Evolutionary conservation across 805 yeast species (phyloP), one percentile per base, ranked within the genome.

Genomic region (Kluyveromyces wickerhamii): DNA sequence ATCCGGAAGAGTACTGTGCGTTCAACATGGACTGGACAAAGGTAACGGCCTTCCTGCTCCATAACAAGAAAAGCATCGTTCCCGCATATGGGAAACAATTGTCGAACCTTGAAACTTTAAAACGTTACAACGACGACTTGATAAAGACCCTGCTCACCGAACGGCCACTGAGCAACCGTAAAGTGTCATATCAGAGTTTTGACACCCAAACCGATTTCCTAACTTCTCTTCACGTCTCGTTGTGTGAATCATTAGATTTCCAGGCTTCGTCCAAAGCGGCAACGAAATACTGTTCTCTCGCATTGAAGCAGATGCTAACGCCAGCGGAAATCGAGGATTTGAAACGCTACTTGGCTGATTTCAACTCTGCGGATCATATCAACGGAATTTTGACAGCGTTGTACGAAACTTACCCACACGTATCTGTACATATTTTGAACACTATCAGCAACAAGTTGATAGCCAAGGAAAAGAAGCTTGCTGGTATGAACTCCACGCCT

Each of bases 1-100:
- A 72, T 35, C 71, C 77, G 1, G 51, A 57, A 16, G 54, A 57
- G 19, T 61, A 66, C 40, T 58, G 62, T 7, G 51, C 57, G 3
- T 38, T 44, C 1, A 42, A 47, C 6, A 53, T 49, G 1, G 51
- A 60, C n/a, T 52, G 59, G 47, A 53, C 37, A 17, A 54, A 48
- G 13, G 57, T 62, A 1, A 51, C 64, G 3, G 66, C 66, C 7
- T 63, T 71, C 11, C 63, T 64, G 31, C 60, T 60, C 16, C 65
- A 63, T 4, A 67, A 65, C 20, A 63, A 76, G 54, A 44, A 54
- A 7, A 62, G 64, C 21, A 49, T 65, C 7, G 51, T 66, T 5
- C 35, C 44, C 3, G 37, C 33, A 6, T 41, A 36, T 12, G 27
- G 36, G 11, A 33, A 28, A 2, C 46, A 40, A 19, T 32, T 35